Base-by-base conservation (phyloP, 164 flowering plant species). In the Dillenia suffruticosa region DNA sequence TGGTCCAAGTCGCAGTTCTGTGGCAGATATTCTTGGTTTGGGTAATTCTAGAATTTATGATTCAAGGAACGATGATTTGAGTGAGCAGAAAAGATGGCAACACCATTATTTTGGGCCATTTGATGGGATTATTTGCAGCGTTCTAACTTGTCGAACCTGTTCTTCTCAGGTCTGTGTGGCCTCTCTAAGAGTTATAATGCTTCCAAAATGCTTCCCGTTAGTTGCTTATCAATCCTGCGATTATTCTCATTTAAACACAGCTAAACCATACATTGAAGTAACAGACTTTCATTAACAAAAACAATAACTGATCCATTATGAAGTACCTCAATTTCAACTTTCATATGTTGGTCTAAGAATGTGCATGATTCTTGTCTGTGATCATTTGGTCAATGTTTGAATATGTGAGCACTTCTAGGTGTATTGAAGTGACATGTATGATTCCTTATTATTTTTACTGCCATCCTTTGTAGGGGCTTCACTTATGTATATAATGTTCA, bases 41-140 rank as follows among this genome's bases (percentile, higher is more conserved):
- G 58, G 70, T 51, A 62, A 58, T 57, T 40, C 66, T 73, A 76
- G 86, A 62, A 73, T 87, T 70, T 67, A 79, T 57, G 49, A 40
- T 64, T 56, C 63, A 44, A 67, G 59, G 54, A 62, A 47, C 24
- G 71, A 59, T 51, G 65, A 63, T 15, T 62, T 43, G 15, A 78
- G 56, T 64, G 92, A 89, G 72, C 76, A 59, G 60, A 70, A 77
- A 73, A 79, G 88, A 71, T 94, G 98, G 98, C 77, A 72, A 54
- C 74, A 76, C 51, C 69, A 61, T 59, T 79, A 79, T 56, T 77
- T 87, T 68, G 96, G 94, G 62, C 98, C 98, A 54, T 87, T 94
- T 76, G 83, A 89, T 81, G 98, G 98, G 58, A 86, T 88, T 60
- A 74, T 86, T 66, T 74, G 96, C 65, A 94, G 96, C 78, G 57